phyloP scores from a whole-genome alignment of 441 rosid genomes.

The Adansonia grandidieri region DNA sequence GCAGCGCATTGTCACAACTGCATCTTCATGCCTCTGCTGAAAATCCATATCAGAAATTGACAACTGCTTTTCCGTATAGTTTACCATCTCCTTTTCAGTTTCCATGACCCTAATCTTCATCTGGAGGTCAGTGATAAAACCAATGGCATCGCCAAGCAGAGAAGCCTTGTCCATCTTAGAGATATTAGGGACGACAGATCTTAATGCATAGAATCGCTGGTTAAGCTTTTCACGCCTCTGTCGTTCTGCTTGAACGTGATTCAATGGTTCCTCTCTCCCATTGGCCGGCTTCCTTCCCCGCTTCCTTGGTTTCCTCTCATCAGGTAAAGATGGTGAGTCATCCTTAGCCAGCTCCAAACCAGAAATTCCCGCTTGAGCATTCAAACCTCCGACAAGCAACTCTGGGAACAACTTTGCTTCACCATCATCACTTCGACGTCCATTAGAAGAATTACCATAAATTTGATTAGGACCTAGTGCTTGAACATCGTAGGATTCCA shows the following conservation, averaged over 20 bases:
- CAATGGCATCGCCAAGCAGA: constrained; percentile 67
- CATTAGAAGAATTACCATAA: constrained; percentile 51
- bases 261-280: constrained; percentile 71
- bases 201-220: constrained; percentile 67
- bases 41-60: constrained; percentile 63
- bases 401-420: constrained; percentile 53
- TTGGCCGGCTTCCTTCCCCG: constrained; percentile 80
- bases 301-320: constrained; percentile 69
- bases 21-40: constrained; percentile 69
- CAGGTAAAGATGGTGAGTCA: constrained; percentile 45
- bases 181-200: constrained; percentile 78
- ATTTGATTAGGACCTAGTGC: constrained; percentile 50
- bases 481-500: constrained; percentile 54
- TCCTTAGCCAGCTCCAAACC: constrained; percentile 47
- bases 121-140: constrained; percentile 65
- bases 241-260: constrained; percentile 78
- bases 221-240: constrained; percentile 77
- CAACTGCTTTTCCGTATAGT: constrained; percentile 42
- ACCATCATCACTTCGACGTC: constrained; percentile 32
- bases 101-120: constrained; percentile 62
- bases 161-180: constrained; percentile 83
- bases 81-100: constrained; percentile 66
- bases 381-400: constrained; percentile 40
- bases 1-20: constrained; percentile 69
- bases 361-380: constrained; percentile 36